These are phyloP conservation scores for Dipteronia sinensis DNA, from an alignment of 345 rosid species.

Conservation along the genomic window DNA sequence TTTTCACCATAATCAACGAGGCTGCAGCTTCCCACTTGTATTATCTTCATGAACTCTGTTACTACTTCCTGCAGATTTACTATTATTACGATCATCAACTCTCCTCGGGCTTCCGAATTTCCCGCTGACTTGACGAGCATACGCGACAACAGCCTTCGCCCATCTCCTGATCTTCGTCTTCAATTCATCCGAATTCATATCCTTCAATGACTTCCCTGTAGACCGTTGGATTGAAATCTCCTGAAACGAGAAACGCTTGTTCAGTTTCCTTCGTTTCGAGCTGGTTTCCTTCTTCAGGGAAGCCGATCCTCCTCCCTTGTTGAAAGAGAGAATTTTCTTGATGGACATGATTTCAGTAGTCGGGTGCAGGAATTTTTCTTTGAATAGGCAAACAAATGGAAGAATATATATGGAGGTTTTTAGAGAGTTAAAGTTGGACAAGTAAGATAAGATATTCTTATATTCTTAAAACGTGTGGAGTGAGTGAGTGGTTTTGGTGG, in stretches of 20 bases:
- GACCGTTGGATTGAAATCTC: slow-evolving; percentile 47
- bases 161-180: slow-evolving; percentile 75
- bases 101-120: slow-evolving; percentile 34
- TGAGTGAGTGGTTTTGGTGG: neutral
- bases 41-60: neutral
- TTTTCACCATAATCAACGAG: neutral
- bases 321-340: slow-evolving; percentile 29
- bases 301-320: neutral
- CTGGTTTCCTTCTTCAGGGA: neutral
- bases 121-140: slow-evolving; percentile 81
- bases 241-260: slow-evolving; percentile 45
- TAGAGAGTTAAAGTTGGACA: neutral
- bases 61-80: neutral
- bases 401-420: neutral
- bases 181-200: slow-evolving; percentile 62
- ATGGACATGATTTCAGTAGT: slow-evolving; percentile 42
- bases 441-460: neutral
- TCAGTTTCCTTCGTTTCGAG: slow-evolving; percentile 23
- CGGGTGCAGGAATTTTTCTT: neutral
- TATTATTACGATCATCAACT: neutral
- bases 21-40: neutral
- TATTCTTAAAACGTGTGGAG: neutral
- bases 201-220: slow-evolving; percentile 43
- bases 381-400: neutral
- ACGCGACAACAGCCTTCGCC: slow-evolving; percentile 77